Conservation (phyloP, 1,284 basidiomycete species). For the Rhodofomes roseus region DNA sequence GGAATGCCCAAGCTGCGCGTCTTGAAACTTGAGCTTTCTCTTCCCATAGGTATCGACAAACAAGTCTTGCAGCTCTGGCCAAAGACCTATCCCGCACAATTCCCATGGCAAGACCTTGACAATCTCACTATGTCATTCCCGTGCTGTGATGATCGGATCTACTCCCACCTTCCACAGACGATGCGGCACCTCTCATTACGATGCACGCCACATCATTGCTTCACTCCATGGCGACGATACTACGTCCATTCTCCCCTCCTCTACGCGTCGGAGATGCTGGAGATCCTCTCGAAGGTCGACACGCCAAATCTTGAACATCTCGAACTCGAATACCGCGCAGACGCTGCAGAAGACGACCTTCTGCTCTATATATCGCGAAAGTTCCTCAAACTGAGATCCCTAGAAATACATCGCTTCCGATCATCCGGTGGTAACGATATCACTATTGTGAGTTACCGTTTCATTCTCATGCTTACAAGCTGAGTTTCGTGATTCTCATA, state of each 20-base stretch:
- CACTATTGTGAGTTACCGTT: not conserved
- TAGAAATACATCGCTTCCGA: not conserved
- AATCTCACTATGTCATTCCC: not conserved
- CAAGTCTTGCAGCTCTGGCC: not conserved
- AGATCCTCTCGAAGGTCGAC: not conserved
- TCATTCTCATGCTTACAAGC: not conserved
- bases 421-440: not conserved
- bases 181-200: not conserved
- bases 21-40: not conserved
- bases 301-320: not conserved
- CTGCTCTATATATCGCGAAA: not conserved
- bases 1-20: not conserved
- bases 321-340: not conserved
- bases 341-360: not conserved
- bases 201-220: not conserved
- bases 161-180: not conserved
- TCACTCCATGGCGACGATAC: not conserved
- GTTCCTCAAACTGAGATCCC: not conserved
- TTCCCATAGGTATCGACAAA: not conserved
- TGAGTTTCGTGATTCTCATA: not conserved
- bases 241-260: no score
- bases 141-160: not conserved
- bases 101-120: not conserved
- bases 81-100: not conserved
- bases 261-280: not conserved